phyloP scores from a whole-genome alignment of 225 moss, liverwort and hornwort species.

The Bryum argenteum region DNA sequence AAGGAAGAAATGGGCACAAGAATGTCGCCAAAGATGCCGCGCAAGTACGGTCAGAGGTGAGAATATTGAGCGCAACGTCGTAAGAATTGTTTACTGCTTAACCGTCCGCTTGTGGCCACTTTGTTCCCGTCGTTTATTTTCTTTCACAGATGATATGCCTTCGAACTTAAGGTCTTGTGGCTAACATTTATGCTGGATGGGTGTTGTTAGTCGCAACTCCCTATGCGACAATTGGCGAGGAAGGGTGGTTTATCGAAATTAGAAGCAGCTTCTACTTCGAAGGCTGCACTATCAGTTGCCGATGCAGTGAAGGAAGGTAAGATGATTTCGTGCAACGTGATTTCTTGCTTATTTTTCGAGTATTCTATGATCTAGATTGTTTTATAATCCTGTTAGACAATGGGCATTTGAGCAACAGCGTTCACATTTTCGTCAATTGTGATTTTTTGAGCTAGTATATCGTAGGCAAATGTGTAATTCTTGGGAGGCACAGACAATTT shows the following conservation, averaged over 20 bases:
- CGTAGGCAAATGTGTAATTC: slow-evolving; percentile 21
- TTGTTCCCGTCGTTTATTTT: slow-evolving; percentile 1
- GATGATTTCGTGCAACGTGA: not conserved
- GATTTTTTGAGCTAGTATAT: not conserved
- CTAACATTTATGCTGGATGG: slow-evolving; percentile 29
- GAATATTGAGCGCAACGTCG: slow-evolving; percentile 7
- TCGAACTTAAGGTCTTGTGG: slow-evolving; percentile 16
- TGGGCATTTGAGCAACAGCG: not conserved
- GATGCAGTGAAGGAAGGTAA: slow-evolving; percentile 62
- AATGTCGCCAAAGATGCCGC: slow-evolving; percentile 30
- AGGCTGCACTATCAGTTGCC: slow-evolving; percentile 48
- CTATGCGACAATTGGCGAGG: slow-evolving; percentile 63
- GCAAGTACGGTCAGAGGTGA: slow-evolving; percentile 51
- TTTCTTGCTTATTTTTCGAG: slow-evolving; percentile 22
- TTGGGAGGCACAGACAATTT: slow-evolving; percentile 7
- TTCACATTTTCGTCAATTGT: not conserved
- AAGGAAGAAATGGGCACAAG: slow-evolving; percentile 25
- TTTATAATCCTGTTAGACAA: not conserved
- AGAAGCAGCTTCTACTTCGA: slow-evolving; percentile 32
- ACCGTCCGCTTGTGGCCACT: slow-evolving; percentile 2
- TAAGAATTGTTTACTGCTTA: slow-evolving; percentile 1
- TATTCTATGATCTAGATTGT: slow-evolving; percentile 16
- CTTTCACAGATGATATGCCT: slow-evolving; percentile 13
- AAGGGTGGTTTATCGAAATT: slow-evolving; percentile 50
- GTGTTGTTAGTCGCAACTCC: slow-evolving; percentile 46